Evolutionary conservation across 768 basidiomycete species (phyloP).

Genomic region (Tricholoma furcatifolium): DNA sequence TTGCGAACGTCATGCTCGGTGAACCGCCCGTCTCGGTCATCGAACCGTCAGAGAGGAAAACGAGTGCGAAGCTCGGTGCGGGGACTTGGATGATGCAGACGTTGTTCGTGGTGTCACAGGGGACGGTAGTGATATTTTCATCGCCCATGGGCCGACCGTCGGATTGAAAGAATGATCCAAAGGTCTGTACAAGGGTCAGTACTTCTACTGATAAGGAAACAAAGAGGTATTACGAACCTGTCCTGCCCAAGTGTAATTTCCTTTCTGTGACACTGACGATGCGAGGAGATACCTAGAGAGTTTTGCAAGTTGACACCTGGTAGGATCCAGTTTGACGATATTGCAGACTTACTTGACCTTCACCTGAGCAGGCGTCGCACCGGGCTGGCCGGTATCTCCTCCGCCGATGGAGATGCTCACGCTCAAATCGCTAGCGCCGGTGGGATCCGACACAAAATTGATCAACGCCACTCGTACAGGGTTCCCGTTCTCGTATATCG

Average conservation of each 20-base stretch:
- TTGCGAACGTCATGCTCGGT: constrained; percentile 33
- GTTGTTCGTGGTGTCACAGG: constrained; percentile 50
- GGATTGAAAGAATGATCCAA: constrained; percentile 55
- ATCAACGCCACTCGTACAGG: constrained; percentile 64
- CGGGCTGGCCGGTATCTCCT: constrained; percentile 2
- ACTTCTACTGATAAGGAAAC: neutral
- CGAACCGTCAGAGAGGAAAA: constrained; percentile 57
- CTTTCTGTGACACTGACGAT: constrained; percentile 48
- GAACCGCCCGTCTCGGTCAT: constrained; percentile 30
- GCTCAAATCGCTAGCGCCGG: constrained; percentile 53
- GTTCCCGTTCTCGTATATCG: constrained; percentile 68
- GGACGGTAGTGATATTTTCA: constrained; percentile 48
- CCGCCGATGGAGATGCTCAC: constrained; percentile 49
- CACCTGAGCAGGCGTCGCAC: constrained; percentile 39
- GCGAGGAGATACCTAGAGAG: constrained; percentile 50
- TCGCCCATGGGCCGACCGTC: constrained; percentile 63
- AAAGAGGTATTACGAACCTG: constrained; percentile 34
- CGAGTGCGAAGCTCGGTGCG: constrained; percentile 68
- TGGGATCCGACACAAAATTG: constrained; percentile 67
- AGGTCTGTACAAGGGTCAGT: constrained; percentile 38
- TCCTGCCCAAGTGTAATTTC: constrained; percentile 61
- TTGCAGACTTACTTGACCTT: constrained; percentile 46
- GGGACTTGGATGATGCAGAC: constrained; percentile 61
- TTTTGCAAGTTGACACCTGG: constrained; percentile 8
- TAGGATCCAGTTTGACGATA: neutral